Base-by-base conservation (phyloP, 768 basidiomycete species). In the Goffeauzyma gilvescens region DNA sequence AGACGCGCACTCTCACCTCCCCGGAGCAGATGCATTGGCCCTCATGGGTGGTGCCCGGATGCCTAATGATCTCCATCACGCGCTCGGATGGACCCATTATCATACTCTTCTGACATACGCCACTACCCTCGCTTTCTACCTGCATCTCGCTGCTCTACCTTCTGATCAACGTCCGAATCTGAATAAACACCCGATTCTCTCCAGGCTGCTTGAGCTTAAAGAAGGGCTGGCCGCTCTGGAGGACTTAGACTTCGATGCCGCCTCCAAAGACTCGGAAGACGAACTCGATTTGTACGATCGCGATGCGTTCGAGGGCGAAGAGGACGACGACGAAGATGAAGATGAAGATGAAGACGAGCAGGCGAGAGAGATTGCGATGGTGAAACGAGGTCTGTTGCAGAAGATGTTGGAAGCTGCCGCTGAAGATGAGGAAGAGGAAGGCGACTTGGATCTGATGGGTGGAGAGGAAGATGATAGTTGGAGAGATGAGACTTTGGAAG, bases 91-190 rank as follows among this genome's bases (percentile, higher is more conserved):
- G 61, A 30, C 89, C 32, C 78, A 90, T 65, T 83, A 90, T 58
- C 89, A 89, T 86, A 58, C 86, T 1, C 69, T 90, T 2, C 67
- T 93, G 27, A 84, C 87, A 7, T 96, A 96, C 57, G 72, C 82
- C 15, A 82, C 86, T 1, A 78, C 76, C 2, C 76, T 96, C 33
- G 81, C 87, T 1, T 95, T 87, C 66, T 95, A 90, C 66, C 67
- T 96, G 30, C 76, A 87, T 60, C 70, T 96, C n/a, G 75, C 81
- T 14, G 69, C 80, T 18, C 73, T 47, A 73, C 79, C 63, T 75
- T 76, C 57, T 1, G 68, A 72, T 6, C 26, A 79, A 74, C 8
- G 71, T 74, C 46, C 56, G 31, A 59, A 71, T 72, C 42, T 74
- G 72, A 56, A 64, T 68, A 13, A 79, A 78, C 64, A 57, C 57